Base-by-base conservation (phyloP, 2,329 filamentous ascomycete species). In the Hymenoscyphus albidus region DNA sequence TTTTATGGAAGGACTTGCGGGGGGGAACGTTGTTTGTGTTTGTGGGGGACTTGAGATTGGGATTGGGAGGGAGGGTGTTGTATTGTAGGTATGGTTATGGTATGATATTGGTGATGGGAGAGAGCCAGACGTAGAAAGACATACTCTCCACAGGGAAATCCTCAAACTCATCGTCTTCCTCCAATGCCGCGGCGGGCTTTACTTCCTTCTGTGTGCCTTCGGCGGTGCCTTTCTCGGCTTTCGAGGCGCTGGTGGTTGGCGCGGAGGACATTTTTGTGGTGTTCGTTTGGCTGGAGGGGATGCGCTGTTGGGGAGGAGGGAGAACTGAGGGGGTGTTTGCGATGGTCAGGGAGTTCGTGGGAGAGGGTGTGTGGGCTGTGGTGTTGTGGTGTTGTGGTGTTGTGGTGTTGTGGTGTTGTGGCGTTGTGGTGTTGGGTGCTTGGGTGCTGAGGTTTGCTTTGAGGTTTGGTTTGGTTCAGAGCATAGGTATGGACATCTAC, bases 121-220 rank as follows among this genome's bases (percentile, higher is more conserved):
- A 22, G 22, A 22, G 22, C 22, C 1, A 1, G 22, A 22, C 1
- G 22, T 1, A 22, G 32, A 54, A 13, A 40, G 54, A 75, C 81
- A 54, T 80, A 97, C 95, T 93, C 80, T 99, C 94, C 64, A 96
- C 91, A 32, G 95, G 95, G 75, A 99, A 99, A 78, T 99, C 95
- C 77, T 99, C 95, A 74, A 99, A 99, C 81, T 99, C 95, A 78
- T 99, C 95, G 76, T 99, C 95, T 78, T 99, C 95, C 78, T 97
- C 95, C 35, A 98, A 84, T 65, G 90, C 85, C 78, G 81, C 74
- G 79, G 81, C 76, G 78, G 75, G 74, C 68, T 78, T 77, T 65
- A 76, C 73, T 42, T 79, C 75, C 69, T 80, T 75, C 73, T 35
- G 32, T 35, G 71, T 69, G 64, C 74, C 72, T 69, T 74, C 73